Evolutionary conservation across 192 early-diverging fungal genomes (phyloP).

Genomic region (Entomortierella lignicola): DNA sequence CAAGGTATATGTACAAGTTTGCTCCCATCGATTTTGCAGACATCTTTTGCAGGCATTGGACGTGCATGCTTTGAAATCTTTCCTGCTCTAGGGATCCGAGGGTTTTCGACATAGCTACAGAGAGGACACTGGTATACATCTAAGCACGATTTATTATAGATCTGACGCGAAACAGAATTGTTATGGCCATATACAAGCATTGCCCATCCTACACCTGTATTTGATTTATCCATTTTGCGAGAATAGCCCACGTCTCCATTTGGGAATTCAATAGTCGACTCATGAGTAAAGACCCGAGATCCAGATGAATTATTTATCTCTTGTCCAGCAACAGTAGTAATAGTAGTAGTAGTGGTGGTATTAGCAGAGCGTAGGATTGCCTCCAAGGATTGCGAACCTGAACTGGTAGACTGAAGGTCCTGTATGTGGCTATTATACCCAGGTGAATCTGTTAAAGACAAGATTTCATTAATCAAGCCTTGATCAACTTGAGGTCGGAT

Average conservation of each 20-base stretch:
- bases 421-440: neutral
- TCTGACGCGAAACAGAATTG: neutral
- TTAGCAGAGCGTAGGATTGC: neutral
- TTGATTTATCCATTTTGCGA: neutral
- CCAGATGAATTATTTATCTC: neutral
- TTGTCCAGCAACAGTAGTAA: neutral
- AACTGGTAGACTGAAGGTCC: neutral
- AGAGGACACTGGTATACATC: constrained; percentile 7
- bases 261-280: constrained; percentile 4
- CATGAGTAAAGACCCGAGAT: neutral
- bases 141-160: constrained; percentile 5
- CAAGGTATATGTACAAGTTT: constrained; percentile 1
- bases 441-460: neutral
- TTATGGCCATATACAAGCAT: constrained; percentile 17
- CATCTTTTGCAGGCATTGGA: neutral
- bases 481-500: neutral
- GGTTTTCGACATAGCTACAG: neutral
- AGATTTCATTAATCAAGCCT: neutral
- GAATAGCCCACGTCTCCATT: neutral
- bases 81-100: neutral
- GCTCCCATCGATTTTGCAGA: neutral
- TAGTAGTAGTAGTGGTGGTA: no score
- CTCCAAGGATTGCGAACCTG: no score
- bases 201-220: constrained; percentile 3
- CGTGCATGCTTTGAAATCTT: neutral